Conservation (phyloP, 305 asterid genomes). For the Fraxinus velutina region DNA sequence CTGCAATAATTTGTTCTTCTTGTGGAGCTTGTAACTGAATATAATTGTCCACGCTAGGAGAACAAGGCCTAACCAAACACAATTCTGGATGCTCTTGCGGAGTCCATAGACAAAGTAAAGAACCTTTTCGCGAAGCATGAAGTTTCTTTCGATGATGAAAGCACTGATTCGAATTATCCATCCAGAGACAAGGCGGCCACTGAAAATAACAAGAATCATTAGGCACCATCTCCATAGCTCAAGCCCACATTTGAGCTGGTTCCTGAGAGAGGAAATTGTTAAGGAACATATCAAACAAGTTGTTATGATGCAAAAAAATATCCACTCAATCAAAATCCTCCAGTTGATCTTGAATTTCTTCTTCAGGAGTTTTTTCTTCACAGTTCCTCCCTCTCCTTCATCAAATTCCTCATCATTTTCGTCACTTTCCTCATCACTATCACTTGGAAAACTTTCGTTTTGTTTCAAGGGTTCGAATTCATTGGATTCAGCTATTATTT, state of each 20-base stretch:
- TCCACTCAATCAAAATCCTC: constrained; percentile 40
- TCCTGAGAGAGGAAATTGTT: constrained; percentile 34
- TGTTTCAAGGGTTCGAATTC: constrained; percentile 22
- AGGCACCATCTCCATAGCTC: constrained; percentile 55
- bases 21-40: constrained; percentile 38
- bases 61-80: constrained; percentile 56
- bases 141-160: constrained; percentile 51
- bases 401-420: constrained; percentile 20
- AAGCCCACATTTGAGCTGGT: constrained; percentile 30
- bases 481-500: background rate
- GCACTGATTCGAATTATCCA: constrained; percentile 39
- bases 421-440: constrained; percentile 29
- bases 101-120: constrained; percentile 57
- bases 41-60: constrained; percentile 48
- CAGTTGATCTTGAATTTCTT: constrained; percentile 25
- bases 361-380: background rate
- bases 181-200: constrained; percentile 56
- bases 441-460: constrained; percentile 4
- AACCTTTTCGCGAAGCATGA: constrained; percentile 53
- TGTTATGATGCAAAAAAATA: constrained; percentile 28
- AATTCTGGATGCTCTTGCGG: constrained; percentile 46
- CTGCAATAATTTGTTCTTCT: constrained; percentile 31
- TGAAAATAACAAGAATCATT: constrained; percentile 44
- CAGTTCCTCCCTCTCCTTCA: constrained; percentile 21
- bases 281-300: constrained; percentile 45